Conservation (phyloP, 2,329 filamentous ascomycete species). For the Arthrobotrys conoides region DNA sequence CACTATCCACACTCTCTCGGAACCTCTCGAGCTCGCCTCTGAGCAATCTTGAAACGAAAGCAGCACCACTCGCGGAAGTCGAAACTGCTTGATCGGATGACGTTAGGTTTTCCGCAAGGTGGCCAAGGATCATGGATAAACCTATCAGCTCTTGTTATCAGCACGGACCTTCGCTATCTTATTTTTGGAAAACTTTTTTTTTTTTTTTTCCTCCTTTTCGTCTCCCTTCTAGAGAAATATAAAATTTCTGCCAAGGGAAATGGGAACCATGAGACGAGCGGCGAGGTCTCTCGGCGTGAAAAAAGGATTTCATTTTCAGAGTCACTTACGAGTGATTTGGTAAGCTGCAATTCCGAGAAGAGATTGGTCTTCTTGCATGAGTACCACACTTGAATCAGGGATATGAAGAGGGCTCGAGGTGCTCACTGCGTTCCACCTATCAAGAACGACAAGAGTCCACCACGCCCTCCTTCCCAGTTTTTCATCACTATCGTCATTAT, state of each 20-base stretch:
- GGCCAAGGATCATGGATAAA: slow-evolving; percentile 68
- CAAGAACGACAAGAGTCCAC: slow-evolving; percentile 80
- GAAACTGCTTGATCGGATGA: slow-evolving; percentile 62
- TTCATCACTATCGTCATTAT: slow-evolving; percentile 73
- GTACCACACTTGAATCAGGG: slow-evolving; percentile 74
- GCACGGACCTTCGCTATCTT: slow-evolving; percentile 49
- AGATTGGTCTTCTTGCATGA: slow-evolving; percentile 73
- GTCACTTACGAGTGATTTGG: slow-evolving; percentile 75
- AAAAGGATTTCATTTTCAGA: slow-evolving; percentile 55
- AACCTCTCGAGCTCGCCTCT: slow-evolving; percentile 76
- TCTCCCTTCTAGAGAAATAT: slow-evolving; percentile 31
- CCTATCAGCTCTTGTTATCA: slow-evolving; percentile 54
- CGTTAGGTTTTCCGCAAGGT: slow-evolving; percentile 70
- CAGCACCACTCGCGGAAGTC: slow-evolving; percentile 64
- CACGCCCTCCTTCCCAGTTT: slow-evolving; percentile 76
- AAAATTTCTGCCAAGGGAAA: slow-evolving; percentile 39
- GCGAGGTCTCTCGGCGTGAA: background rate
- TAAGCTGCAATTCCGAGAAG: slow-evolving; percentile 76
- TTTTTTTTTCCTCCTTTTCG: slow-evolving; percentile 45
- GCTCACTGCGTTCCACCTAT: slow-evolving; percentile 80
- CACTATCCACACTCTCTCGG: slow-evolving; percentile 74
- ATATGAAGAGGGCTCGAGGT: slow-evolving; percentile 76
- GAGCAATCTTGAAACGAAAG: slow-evolving; percentile 71
- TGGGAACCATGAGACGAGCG: slow-evolving; percentile 23
- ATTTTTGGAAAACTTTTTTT: slow-evolving; percentile 43